Conservation (phyloP, 345 rosid species). For the Arabidopsis arenosa region DNA sequence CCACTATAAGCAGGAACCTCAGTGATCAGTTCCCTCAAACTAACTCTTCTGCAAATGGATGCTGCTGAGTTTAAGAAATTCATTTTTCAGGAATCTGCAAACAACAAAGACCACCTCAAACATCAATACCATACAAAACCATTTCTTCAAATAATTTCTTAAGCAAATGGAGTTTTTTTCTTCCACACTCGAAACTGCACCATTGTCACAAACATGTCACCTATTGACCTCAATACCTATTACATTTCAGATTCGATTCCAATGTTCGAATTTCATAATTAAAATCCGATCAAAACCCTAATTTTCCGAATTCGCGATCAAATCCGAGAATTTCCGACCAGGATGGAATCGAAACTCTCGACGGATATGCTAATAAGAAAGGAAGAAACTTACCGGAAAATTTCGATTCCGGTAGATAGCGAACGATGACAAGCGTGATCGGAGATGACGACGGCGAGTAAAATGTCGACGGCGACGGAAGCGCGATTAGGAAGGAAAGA, state of each 20-base stretch:
- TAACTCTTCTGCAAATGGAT: slow-evolving; percentile 55
- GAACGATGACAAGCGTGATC: background rate
- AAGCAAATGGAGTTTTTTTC: background rate
- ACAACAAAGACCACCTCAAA: slow-evolving; percentile 1
- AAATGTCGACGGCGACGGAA: slow-evolving; percentile 36
- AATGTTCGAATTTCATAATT: background rate
- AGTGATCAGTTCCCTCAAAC: slow-evolving; percentile 53
- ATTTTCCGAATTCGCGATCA: background rate
- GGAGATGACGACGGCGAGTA: slow-evolving; percentile 16
- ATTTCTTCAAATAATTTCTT: background rate
- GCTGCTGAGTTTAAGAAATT: slow-evolving; percentile 46
- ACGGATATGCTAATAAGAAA: background rate
- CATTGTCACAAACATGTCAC: background rate
- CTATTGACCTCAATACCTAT: background rate
- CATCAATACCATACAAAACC: background rate
- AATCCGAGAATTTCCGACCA: background rate
- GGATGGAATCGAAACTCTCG: background rate
- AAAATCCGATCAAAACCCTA: background rate
- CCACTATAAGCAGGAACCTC: slow-evolving; percentile 52
- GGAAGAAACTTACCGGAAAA: slow-evolving; percentile 1
- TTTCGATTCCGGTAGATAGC: background rate
- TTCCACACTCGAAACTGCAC: background rate
- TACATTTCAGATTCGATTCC: slow-evolving; percentile 8
- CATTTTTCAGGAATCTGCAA: slow-evolving; percentile 41
- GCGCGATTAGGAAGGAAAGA: slow-evolving; percentile 1